These are phyloP conservation scores for Chionographis japonica DNA, from an alignment of 106 monocot genomes.

Conservation along the genomic window DNA sequence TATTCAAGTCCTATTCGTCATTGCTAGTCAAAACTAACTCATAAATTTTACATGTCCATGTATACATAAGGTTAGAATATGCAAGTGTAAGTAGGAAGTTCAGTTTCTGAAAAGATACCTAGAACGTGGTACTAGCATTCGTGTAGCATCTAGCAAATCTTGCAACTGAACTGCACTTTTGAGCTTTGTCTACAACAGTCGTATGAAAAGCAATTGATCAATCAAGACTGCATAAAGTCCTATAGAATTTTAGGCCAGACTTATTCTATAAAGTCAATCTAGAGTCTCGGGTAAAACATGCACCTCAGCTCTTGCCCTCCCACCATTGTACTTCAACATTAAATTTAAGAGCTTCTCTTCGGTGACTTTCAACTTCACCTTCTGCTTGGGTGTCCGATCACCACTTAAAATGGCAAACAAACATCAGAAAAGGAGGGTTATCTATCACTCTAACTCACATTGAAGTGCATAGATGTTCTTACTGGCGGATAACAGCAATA, in stretches of 20 bases:
- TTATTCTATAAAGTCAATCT: not conserved
- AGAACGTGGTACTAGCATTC: constrained; percentile 80
- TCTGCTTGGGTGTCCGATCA: constrained; percentile 98
- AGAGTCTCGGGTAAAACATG: not conserved
- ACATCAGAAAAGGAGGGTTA: not conserved
- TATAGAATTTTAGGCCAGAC: not conserved
- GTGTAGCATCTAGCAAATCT: constrained; percentile 94
- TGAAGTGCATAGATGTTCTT: constrained; percentile 21
- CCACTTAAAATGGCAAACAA: constrained; percentile 48
- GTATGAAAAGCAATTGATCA: constrained; percentile 3
- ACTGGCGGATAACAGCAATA: constrained; percentile 96
- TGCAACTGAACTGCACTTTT: constrained; percentile 99
- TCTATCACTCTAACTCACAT: not conserved
- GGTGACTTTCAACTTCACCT: constrained; percentile 96
- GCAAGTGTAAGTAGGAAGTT: not conserved
- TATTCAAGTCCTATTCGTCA: too few species aligned
- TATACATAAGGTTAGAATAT: not conserved
- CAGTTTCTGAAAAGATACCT: constrained; percentile 38
- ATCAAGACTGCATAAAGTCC: not conserved
- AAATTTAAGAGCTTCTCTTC: constrained; percentile 96
- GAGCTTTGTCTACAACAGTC: constrained; percentile 79
- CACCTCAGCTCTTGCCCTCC: constrained; percentile 88
- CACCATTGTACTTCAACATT: constrained; percentile 97
- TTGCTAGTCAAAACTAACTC: too few species aligned
- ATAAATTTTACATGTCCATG: too few species aligned